A percentile compares a stretch with the other conserved stretches of the same genome.
Conservation (phyloP, 768 basidiomycete genomes). For the Leccinum obscurum region DNA sequence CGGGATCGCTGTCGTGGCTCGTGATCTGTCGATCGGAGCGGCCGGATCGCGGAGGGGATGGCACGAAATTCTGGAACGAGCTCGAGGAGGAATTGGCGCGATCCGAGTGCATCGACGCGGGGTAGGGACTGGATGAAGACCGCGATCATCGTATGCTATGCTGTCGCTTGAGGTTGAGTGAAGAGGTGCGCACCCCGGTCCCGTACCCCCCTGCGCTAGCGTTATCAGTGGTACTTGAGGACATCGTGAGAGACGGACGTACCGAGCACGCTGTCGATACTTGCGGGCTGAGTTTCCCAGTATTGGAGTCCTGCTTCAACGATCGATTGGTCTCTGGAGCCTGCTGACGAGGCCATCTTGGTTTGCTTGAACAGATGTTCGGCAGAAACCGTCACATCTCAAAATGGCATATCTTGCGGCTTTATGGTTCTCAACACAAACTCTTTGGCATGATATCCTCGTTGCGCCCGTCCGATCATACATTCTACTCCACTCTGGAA, state of each 20-base stretch:
- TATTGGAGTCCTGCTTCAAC: constrained; percentile 80
- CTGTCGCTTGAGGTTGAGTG: background rate
- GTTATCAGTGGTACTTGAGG: constrained; percentile 19
- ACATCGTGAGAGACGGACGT: constrained; percentile 19
- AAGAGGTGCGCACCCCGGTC: constrained; percentile 41
- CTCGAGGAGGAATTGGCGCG: constrained; percentile 82
- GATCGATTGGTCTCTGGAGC: constrained; percentile 46
- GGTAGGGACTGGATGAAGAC: constrained; percentile 66
- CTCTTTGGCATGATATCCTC: too few relatives aligned
- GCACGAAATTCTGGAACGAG: constrained; percentile 78
- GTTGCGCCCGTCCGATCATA: too few relatives aligned
- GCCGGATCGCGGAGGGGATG: constrained; percentile 72
- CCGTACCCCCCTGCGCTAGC: constrained; percentile 50
- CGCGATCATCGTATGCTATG: background rate
- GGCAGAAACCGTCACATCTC: too few relatives aligned
- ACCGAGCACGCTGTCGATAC: constrained; percentile 86
- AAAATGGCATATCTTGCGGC: too few relatives aligned
- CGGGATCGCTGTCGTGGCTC: constrained; percentile 49
- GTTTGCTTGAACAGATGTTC: too few relatives aligned
- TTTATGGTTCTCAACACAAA: too few relatives aligned
- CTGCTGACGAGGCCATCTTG: constrained; percentile 6
- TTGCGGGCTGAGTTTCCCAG: constrained; percentile 83
- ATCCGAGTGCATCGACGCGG: constrained; percentile 86
- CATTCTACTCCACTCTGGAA: too few relatives aligned
- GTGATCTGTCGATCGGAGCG: constrained; percentile 32